Conservation (phyloP, 1,284 basidiomycete species). For the Laetiporus sulphureus region DNA sequence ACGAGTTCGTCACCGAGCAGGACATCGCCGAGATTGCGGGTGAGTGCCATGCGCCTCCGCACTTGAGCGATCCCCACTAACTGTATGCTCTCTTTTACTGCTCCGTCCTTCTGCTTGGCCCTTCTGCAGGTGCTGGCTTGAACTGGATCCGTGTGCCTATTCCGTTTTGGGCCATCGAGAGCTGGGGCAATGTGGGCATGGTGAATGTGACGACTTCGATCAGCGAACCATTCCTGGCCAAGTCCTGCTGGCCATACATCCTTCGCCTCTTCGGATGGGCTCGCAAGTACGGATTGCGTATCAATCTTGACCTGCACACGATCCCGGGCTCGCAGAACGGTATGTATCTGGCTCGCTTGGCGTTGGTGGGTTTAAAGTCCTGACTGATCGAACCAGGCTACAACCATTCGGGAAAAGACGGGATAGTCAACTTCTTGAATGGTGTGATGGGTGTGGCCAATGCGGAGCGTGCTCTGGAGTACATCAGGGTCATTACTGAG, state of each 20-base stretch:
- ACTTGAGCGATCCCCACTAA: too few species aligned
- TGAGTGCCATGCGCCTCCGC: slow-evolving; percentile 2
- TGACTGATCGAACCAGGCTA: slow-evolving; percentile 28
- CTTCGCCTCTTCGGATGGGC: slow-evolving; percentile 75
- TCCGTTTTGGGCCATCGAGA: slow-evolving; percentile 76
- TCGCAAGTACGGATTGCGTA: slow-evolving; percentile 83
- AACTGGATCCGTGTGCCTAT: slow-evolving; percentile 76
- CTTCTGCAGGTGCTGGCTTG: slow-evolving; percentile 54
- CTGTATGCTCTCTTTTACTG: too few species aligned
- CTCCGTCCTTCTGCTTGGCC: too few species aligned
- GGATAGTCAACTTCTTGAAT: slow-evolving; percentile 51
- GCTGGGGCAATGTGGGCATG: slow-evolving; percentile 33
- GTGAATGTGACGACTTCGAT: slow-evolving; percentile 13
- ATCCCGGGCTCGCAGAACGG: slow-evolving; percentile 77
- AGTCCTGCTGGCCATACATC: slow-evolving; percentile 40
- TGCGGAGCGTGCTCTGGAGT: slow-evolving; percentile 50
- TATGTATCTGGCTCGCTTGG: slow-evolving; percentile 16
- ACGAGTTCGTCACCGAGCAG: slow-evolving; percentile 16
- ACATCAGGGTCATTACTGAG: slow-evolving; percentile 48
- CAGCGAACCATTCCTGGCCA: slow-evolving; percentile 30
- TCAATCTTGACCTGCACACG: slow-evolving; percentile 82
- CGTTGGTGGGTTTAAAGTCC: not conserved
- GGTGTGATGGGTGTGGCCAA: slow-evolving; percentile 59
- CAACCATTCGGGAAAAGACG: slow-evolving; percentile 44
- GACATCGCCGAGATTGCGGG: slow-evolving; percentile 28